Evolutionary conservation across 805 yeast species (phyloP).

Genomic region (Saccharomycopsis fodiens): DNA sequence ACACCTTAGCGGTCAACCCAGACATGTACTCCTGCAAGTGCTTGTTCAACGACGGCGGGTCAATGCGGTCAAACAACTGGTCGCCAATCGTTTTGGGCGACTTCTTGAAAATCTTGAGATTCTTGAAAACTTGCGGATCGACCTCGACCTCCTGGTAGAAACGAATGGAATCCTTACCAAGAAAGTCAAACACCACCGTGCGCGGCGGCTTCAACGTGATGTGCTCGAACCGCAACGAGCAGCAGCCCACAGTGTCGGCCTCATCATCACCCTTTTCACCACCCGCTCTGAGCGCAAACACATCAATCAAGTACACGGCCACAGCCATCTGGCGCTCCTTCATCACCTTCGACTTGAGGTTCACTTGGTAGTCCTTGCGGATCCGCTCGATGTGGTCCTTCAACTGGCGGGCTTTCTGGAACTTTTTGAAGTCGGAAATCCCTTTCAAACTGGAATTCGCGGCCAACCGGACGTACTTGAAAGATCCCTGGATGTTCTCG

Average conservation of each 20-base stretch:
- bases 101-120: slow-evolving; percentile 78
- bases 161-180: slow-evolving; percentile 93
- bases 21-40: slow-evolving; percentile 86
- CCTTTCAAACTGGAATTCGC: slow-evolving; percentile 89
- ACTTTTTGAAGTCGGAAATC: slow-evolving; percentile 81
- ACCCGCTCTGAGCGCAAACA: slow-evolving; percentile 93
- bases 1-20: slow-evolving; percentile 92
- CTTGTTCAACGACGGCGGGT: slow-evolving; percentile 74
- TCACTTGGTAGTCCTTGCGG: slow-evolving; percentile 63
- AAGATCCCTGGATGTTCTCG: slow-evolving; percentile 77
- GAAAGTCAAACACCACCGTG: slow-evolving; percentile 79
- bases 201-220: slow-evolving; percentile 79
- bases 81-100: slow-evolving; percentile 89
- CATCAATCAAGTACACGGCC: slow-evolving; percentile 87
- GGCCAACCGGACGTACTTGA: slow-evolving; percentile 86
- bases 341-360: slow-evolving; percentile 71
- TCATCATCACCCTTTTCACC: slow-evolving; percentile 97
- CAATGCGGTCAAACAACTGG: slow-evolving; percentile 83
- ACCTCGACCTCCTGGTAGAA: slow-evolving; percentile 90
- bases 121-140: slow-evolving; percentile 85
- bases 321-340: slow-evolving; percentile 86
- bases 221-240: slow-evolving; percentile 88
- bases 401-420: slow-evolving; percentile 87
- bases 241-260: slow-evolving; percentile 97
- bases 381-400: slow-evolving; percentile 64